Evolutionary conservation across 75 land plant genomes (phyloP), one percentile per base, ranked within the genome.

Genomic region (Sequoiadendron giganteum): DNA sequence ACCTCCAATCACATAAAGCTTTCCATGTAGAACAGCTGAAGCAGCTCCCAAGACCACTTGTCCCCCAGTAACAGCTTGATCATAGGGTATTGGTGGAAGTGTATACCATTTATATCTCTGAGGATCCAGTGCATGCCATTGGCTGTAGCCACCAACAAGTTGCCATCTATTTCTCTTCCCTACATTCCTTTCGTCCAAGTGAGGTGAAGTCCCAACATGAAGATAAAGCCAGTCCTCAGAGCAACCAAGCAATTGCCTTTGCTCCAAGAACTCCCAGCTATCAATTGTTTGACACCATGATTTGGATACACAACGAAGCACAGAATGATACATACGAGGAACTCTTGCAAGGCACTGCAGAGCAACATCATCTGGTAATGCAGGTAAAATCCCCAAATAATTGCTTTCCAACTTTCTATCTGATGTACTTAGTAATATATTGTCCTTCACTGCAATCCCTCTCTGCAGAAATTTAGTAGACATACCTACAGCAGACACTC

Each of bases 91-190:
- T 19, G 90, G 89, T n/a, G 90, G 90, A 81, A 90, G 90, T 42
- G 90, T 61, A 36, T 87, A 89, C 90, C 90, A 90, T 61, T 81
- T 79, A 49, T 87, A 87, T 49, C 78, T 90, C 85, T 81, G 21
- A 16, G 90, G 89, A 88, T 90, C 90, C 4, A 90, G 89, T 19
- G 90, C 89, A 45, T 90, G 90, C 90, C 90, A 90, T 45, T 82
- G 36, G 75, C 90, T 90, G 54, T 88, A 90, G 16, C 90, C 90
- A n/a, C 90, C 90, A 39, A 90, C 87, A 81, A 90, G 89, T 45
- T 90, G 89, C 89, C 89, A 90, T 76, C 86, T 89, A 8, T 8
- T 43, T 78, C 81, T 87, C 9, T 76, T 58, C 45, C 90, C 89
- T 18, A 18, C 90, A 34, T 49, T 45, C 15, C 43, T 19, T 68